Evolutionary conservation across 805 yeast species (phyloP).

Genomic region (Metschnikowia sp.): DNA sequence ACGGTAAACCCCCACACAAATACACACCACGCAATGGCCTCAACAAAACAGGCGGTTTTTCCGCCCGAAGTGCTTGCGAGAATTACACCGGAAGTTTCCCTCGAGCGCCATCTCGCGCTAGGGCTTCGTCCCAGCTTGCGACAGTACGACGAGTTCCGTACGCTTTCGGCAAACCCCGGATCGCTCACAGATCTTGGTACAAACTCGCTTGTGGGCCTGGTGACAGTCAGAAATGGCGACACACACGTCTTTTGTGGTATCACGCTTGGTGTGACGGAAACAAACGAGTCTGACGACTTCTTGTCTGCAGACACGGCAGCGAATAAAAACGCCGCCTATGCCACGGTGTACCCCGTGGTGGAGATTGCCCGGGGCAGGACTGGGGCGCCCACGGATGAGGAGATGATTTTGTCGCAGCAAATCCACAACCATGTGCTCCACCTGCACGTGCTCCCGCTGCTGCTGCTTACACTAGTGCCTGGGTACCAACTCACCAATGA

Average conservation of each 20-base stretch:
- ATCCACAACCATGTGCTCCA: constrained; percentile 58
- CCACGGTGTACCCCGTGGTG: constrained; percentile 64
- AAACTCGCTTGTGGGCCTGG: constrained; percentile 55
- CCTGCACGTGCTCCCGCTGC: constrained; percentile 47
- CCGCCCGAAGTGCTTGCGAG: constrained; percentile 81
- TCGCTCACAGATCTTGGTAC: constrained; percentile 33
- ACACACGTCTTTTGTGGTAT: constrained; percentile 71
- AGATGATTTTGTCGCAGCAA: constrained; percentile 67
- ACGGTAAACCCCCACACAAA: neutral
- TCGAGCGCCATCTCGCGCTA: constrained; percentile 71
- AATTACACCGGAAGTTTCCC: constrained; percentile 79
- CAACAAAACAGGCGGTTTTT: constrained; percentile 44
- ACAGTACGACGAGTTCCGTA: constrained; percentile 67
- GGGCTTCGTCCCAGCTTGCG: constrained; percentile 78
- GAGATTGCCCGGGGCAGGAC: constrained; percentile 70
- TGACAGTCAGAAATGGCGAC: constrained; percentile 66
- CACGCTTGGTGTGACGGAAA: constrained; percentile 64
- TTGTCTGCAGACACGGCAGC: constrained; percentile 17
- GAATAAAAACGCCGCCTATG: constrained; percentile 16
- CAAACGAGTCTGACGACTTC: constrained; percentile 31
- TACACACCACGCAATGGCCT: constrained; percentile 4
- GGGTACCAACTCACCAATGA: constrained; percentile 19
- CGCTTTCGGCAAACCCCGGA: constrained; percentile 40
- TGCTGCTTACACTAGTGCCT: constrained; percentile 14
- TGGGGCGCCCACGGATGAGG: constrained; percentile 86